Evolutionary conservation across 306 rosid species (phyloP).

Genomic region (Malus sieversii): DNA sequence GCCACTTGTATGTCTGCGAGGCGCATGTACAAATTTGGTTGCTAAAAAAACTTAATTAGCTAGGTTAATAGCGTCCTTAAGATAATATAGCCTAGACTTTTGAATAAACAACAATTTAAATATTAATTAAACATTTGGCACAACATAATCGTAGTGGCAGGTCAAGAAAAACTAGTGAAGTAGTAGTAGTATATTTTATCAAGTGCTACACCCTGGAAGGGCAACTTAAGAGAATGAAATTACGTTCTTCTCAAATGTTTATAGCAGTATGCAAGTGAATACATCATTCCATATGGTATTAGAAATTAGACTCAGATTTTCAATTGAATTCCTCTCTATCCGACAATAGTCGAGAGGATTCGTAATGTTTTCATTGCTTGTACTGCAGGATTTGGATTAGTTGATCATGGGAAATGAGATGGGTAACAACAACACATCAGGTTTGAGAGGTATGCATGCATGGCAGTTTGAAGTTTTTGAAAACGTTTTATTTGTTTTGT

Average conservation of each 20-base stretch:
- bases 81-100: background rate
- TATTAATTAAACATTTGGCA: slow-evolving; percentile 4
- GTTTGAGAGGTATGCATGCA: slow-evolving; percentile 46
- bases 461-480: background rate
- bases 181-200: slow-evolving; percentile 12
- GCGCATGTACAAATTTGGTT: background rate
- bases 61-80: background rate
- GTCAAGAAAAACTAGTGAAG: slow-evolving; percentile 34
- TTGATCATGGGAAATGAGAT: slow-evolving; percentile 82
- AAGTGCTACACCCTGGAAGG: slow-evolving; percentile 49
- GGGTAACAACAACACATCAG: slow-evolving; percentile 69
- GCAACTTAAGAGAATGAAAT: slow-evolving; percentile 29
- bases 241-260: slow-evolving; percentile 25
- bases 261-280: slow-evolving; percentile 37
- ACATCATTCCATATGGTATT: slow-evolving; percentile 54
- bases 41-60: background rate
- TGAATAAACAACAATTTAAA: background rate
- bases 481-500: background rate
- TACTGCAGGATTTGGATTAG: slow-evolving; percentile 43
- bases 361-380: slow-evolving; percentile 22
- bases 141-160: slow-evolving; percentile 41
- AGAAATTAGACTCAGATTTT: slow-evolving; percentile 21
- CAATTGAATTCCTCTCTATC: slow-evolving; percentile 9
- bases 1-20: background rate
- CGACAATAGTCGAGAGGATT: slow-evolving; percentile 5